phyloP scores from a whole-genome alignment of 2,329 filamentous ascomycete genomes.

The Dothistroma septosporum region DNA sequence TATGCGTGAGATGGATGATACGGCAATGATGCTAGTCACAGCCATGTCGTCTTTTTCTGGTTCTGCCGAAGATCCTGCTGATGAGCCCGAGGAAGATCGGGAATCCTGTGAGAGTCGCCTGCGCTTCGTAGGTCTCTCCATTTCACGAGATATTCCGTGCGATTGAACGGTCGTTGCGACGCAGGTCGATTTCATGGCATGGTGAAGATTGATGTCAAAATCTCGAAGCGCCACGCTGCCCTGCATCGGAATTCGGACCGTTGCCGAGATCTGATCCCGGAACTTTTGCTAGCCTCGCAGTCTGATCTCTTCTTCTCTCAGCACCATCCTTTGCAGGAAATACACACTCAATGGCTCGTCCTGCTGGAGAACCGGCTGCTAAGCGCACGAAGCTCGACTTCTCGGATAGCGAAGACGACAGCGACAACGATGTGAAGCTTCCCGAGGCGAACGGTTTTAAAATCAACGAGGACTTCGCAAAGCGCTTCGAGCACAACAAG shows the following conservation, averaged over 20 bases:
- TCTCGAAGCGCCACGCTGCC: background rate
- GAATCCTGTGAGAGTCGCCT: conserved; percentile 13
- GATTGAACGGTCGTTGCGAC: background rate
- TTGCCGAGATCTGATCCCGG: background rate
- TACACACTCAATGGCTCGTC: conserved; percentile 6
- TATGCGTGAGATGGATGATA: conserved; percentile 6
- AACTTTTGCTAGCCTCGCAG: background rate
- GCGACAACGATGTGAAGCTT: conserved; percentile 26
- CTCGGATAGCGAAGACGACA: conserved; percentile 22
- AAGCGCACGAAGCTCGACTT: conserved; percentile 35
- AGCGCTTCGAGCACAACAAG: conserved; percentile 92
- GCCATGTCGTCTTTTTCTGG: background rate
- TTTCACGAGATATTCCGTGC: background rate
- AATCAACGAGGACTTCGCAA: conserved; percentile 87
- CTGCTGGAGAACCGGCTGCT: conserved; percentile 17
- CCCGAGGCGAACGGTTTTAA: conserved; percentile 51
- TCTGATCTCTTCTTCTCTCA: background rate
- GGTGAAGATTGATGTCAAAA: background rate
- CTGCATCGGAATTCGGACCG: background rate
- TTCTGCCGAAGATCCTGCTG: background rate
- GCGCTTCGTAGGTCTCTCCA: conserved; percentile 17
- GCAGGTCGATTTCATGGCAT: too few species aligned
- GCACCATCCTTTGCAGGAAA: background rate
- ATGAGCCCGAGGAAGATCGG: background rate
- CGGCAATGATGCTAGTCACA: background rate